Conservation (phyloP, 208 protist species). For the Jaenimonas drosophilae region DNA sequence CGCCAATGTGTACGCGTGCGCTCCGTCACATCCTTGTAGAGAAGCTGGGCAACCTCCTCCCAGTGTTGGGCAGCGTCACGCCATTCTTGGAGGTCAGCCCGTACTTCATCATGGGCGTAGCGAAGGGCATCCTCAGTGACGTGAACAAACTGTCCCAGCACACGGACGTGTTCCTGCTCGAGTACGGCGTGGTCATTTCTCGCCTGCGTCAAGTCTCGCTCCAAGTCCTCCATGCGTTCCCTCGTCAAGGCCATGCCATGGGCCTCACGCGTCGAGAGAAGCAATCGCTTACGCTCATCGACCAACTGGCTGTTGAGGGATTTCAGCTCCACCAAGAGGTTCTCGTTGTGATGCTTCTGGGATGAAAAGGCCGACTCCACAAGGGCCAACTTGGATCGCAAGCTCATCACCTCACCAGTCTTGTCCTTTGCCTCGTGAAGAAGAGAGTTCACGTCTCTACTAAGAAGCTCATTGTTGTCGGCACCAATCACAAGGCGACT, state of each 20-base stretch:
- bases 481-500: slow-evolving; percentile 62
- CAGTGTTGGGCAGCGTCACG: slow-evolving; percentile 56
- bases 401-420: slow-evolving; percentile 35
- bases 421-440: slow-evolving; percentile 55
- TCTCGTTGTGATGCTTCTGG: slow-evolving; percentile 79
- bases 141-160: slow-evolving; percentile 72
- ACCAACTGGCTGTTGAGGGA: slow-evolving; percentile 65
- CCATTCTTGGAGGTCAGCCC: slow-evolving; percentile 51
- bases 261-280: slow-evolving; percentile 45
- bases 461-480: slow-evolving; percentile 77
- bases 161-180: slow-evolving; percentile 58
- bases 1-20: slow-evolving; percentile 60
- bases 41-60: slow-evolving; percentile 77
- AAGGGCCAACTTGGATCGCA: slow-evolving; percentile 65
- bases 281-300: slow-evolving; percentile 65
- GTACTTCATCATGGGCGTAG: slow-evolving; percentile 54
- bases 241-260: slow-evolving; percentile 25
- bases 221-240: slow-evolving; percentile 33
- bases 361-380: slow-evolving; percentile 64
- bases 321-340: slow-evolving; percentile 72
- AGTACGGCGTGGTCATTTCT: slow-evolving; percentile 26
- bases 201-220: slow-evolving; percentile 32
- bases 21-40: slow-evolving; percentile 80
- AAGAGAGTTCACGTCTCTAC: slow-evolving; percentile 56
- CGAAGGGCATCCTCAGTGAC: slow-evolving; percentile 56